Percentiles rank a stretch among this genome's conserved stretches.
Evolutionary conservation across 768 basidiomycete species (phyloP).

Genomic region (Gloeopeniophorella convolvens): DNA sequence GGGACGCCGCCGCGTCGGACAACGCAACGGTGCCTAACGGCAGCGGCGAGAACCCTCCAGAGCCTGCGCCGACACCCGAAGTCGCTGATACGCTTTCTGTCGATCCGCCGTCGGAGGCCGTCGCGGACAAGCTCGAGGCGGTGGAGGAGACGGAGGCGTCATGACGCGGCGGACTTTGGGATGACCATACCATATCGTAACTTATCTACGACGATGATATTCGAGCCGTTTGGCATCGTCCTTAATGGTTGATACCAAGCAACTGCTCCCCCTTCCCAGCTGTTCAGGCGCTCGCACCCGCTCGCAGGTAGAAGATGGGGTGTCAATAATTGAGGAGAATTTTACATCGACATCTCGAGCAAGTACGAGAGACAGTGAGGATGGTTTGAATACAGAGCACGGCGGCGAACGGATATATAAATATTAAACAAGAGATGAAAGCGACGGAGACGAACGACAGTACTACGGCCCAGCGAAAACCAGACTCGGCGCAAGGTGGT

Average conservation of each 20-base stretch:
- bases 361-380: constrained; percentile 18
- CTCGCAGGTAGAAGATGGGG: neutral
- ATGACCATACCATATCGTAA: constrained; percentile 2
- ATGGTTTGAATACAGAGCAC: constrained; percentile 32
- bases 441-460: constrained; percentile 33
- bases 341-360: constrained; percentile 4
- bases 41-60: constrained; percentile 37
- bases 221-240: neutral
- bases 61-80: constrained; percentile 39
- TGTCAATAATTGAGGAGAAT: neutral
- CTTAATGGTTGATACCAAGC: neutral
- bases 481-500: constrained; percentile 13
- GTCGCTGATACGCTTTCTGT: constrained; percentile 27
- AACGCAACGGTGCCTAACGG: constrained; percentile 36
- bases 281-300: too few species aligned
- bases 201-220: constrained; percentile 1
- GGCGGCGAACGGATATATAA: constrained; percentile 25
- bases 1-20: constrained; percentile 24
- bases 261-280: neutral
- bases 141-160: constrained; percentile 29
- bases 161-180: constrained; percentile 2
- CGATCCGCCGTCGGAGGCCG: constrained; percentile 34
- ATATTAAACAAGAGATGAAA: constrained; percentile 30
- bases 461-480: constrained; percentile 15
- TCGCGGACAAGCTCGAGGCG: constrained; percentile 38